Evolutionary conservation across 108 stramenopile genomes (phyloP), one percentile per base, ranked within the genome.

Genomic region (Pseudonitzschia multiseries): DNA sequence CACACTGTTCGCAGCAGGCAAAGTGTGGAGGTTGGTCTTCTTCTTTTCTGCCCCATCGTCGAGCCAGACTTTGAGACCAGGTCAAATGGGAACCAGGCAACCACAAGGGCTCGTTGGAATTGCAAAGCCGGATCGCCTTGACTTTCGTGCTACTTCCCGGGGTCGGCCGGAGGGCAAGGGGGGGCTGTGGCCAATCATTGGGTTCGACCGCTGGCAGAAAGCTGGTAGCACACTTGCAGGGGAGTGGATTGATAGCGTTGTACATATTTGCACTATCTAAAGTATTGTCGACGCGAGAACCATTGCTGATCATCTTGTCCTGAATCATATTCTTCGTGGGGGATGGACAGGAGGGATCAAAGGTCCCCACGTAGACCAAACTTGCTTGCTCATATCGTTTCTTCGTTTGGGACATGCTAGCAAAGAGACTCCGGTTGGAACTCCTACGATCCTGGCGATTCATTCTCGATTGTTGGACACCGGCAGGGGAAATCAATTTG

Each of bases 101-200:
- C 81, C 81, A 82, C 21, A 86, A 53, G 32, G 77, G 70, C 4
- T 80, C 77, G 1, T 72, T 74, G 29, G 79, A 80, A 27, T 65
- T 68, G 31, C 79, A 72, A 42, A 84, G 80, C 18, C 91, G 78
- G 13, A 92, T 71, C n/a, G 83, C 86, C 20, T 77, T 80, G 53
- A 89, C 73, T 28, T 61, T 75, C 59, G 80, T 86, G 15, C 81
- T 83, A 33, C 74, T 63, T 28, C 77, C 79, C 13, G 87, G 86
- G 22, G 90, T 83, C 8, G 87, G 87, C 26, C 90, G 76, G 14
- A 91, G 68, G 60, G 87, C 44, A n/a, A 91, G 53, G 18, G 87
- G 88, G 12, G 81, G 24, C 46, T 89, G 88, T 9, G 85, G 81
- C 86, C 86, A 89, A 32, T 83, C 57, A 12, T 57, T 41, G n/a